Percentiles rank a stretch among this genome's conserved stretches.
phyloP scores from a whole-genome alignment of 768 basidiomycete species.

The Russula brevipes region DNA sequence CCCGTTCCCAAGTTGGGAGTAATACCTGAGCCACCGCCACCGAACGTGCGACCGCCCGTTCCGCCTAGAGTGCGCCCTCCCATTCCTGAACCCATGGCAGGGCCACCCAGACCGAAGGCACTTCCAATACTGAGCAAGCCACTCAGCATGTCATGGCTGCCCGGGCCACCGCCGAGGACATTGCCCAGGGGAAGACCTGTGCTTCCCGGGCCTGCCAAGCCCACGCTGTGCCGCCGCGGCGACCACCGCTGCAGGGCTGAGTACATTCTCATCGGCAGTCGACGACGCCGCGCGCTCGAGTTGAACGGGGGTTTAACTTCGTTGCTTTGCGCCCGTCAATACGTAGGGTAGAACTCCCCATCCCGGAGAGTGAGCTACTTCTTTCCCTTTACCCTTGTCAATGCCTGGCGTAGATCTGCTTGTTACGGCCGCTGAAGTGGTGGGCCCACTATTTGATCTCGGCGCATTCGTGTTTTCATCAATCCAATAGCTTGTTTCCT shows the following conservation, averaged over 20 bases:
- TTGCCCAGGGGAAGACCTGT: neutral
- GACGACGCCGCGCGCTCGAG: neutral
- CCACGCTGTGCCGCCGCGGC: neutral
- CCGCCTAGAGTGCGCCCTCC: too few species aligned
- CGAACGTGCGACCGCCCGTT: too few species aligned
- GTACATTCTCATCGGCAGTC: conserved; percentile 4
- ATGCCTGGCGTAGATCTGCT: neutral
- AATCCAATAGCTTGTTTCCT: conserved; percentile 14
- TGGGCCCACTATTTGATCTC: neutral
- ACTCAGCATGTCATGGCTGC: neutral
- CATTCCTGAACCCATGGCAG: too few species aligned
- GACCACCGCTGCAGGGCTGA: conserved; percentile 6
- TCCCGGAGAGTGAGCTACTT: neutral
- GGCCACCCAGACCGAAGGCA: neutral
- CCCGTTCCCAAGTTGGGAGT: too few species aligned
- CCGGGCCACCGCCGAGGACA: neutral
- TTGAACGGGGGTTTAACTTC: neutral
- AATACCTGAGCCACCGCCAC: too few species aligned
- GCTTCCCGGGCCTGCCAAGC: neutral
- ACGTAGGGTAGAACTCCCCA: neutral
- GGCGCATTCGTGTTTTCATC: neutral
- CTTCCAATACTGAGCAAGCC: neutral
- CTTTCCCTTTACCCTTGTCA: conserved; percentile 4
- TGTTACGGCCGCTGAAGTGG: neutral
- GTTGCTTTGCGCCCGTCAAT: conserved; percentile 7